A percentile compares a stretch with the other conserved stretches of the same genome.
phyloP scores from a whole-genome alignment of 495 filamentous ascomycete species.

The Neurospora sp. region DNA sequence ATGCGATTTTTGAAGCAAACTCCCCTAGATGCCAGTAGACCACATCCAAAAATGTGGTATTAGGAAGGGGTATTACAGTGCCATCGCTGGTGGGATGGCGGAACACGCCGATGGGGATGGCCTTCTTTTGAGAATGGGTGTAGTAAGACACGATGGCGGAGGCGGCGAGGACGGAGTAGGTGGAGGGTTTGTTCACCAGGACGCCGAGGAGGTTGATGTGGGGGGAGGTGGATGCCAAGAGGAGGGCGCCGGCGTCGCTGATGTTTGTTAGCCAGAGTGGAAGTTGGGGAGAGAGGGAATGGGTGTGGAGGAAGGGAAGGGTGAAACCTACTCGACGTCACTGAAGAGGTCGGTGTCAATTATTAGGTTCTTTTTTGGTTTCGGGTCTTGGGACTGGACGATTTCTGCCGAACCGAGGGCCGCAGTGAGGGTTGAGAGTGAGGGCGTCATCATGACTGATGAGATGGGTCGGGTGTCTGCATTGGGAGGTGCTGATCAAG shows the following conservation, averaged over 20 bases:
- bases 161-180: constrained; percentile 31
- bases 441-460: not conserved
- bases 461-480: not conserved
- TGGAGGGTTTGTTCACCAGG: constrained; percentile 33
- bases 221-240: constrained; percentile 24
- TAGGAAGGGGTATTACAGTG: constrained; percentile 14
- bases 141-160: constrained; percentile 36
- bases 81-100: constrained; percentile 1
- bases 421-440: not conserved
- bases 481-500: not conserved
- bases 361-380: constrained; percentile 17
- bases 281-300: not conserved
- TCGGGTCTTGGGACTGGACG: not conserved
- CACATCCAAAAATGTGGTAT: constrained; percentile 34
- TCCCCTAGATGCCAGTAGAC: constrained; percentile 23
- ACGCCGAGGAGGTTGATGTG: constrained; percentile 30
- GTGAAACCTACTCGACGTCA: constrained; percentile 27
- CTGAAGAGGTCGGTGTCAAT: constrained; percentile 36
- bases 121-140: constrained; percentile 5
- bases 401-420: not conserved
- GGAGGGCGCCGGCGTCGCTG: constrained; percentile 28
- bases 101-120: constrained; percentile 28
- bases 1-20: constrained; percentile 4
- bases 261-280: not conserved
- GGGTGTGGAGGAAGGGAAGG: not conserved